phyloP scores from a whole-genome alignment of 371 early-diverging fungal genomes.

The Syncephalastrum monosporum region DNA sequence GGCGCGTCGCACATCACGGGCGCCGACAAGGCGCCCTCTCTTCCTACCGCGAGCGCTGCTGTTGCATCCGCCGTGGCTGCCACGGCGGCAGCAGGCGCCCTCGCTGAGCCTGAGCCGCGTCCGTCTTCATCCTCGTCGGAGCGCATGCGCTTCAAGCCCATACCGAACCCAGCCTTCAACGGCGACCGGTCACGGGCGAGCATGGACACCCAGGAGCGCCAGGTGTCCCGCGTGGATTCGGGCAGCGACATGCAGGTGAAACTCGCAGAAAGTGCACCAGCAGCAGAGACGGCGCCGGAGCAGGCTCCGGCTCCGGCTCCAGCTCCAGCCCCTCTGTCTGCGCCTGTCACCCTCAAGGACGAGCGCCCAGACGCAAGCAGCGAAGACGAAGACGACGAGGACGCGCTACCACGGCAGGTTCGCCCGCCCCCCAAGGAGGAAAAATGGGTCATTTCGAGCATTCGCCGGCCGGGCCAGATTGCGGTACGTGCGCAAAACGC shows the following conservation, averaged over 20 bases:
- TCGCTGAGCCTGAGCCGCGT: not conserved
- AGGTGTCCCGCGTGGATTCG: slow-evolving; percentile 10
- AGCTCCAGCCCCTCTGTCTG: not conserved
- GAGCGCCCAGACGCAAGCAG: not conserved
- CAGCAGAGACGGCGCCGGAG: not conserved
- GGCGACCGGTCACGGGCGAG: not conserved
- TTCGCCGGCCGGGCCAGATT: slow-evolving; percentile 46
- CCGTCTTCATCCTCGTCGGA: not conserved
- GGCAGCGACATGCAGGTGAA: slow-evolving; percentile 8
- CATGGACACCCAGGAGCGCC: not conserved
- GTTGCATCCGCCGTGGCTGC: not conserved
- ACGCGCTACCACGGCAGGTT: slow-evolving; percentile 13
- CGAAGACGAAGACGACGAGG: slow-evolving; percentile 16
- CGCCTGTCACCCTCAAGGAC: not conserved
- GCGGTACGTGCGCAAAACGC: slow-evolving; percentile 38
- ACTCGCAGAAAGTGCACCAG: not conserved
- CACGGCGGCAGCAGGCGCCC: not conserved
- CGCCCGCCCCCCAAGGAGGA: slow-evolving; percentile 41
- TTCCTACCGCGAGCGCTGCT: slow-evolving; percentile 2
- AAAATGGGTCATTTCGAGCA: slow-evolving; percentile 52
- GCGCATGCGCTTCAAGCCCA: slow-evolving; percentile 12
- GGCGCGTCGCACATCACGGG: no score
- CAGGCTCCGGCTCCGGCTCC: not conserved
- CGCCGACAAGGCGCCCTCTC: no score
- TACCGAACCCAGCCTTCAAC: slow-evolving; percentile 18